phyloP scores from a whole-genome alignment of 306 rosid genomes.

The Styphnolobium japonicum region DNA sequence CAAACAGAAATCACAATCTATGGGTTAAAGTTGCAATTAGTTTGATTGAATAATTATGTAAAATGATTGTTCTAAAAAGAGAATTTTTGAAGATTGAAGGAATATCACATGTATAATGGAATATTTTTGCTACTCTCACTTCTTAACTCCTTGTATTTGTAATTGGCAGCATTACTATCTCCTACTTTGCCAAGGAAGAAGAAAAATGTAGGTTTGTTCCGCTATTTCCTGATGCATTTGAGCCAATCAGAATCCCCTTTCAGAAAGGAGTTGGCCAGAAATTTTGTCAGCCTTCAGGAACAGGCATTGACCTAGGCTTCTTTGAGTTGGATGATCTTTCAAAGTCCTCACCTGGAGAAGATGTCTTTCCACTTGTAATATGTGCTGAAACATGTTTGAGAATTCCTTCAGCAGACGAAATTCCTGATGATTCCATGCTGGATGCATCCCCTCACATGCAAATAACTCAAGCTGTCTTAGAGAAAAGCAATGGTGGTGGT shows the following conservation, averaged over 20 bases:
- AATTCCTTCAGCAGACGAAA: slow-evolving; percentile 38
- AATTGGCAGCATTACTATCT: slow-evolving; percentile 65
- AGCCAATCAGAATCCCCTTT: slow-evolving; percentile 67
- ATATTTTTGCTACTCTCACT: slow-evolving; percentile 9
- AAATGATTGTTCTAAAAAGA: not conserved
- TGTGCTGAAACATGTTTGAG: slow-evolving; percentile 62
- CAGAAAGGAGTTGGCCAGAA: slow-evolving; percentile 80
- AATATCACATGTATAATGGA: not conserved
- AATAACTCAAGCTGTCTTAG: slow-evolving; percentile 76
- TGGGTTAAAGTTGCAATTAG: slow-evolving; percentile 9
- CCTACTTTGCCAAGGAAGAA: slow-evolving; percentile 91
- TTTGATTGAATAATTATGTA: not conserved
- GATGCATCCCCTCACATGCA: slow-evolving; percentile 61
- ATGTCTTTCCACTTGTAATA: slow-evolving; percentile 75
- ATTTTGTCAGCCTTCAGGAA: slow-evolving; percentile 74
- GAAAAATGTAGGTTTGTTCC: slow-evolving; percentile 71
- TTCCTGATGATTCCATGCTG: slow-evolving; percentile 32
- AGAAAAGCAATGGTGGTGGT: slow-evolving; percentile 46
- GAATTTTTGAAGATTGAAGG: not conserved
- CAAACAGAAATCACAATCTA: not conserved
- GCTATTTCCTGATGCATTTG: slow-evolving; percentile 54
- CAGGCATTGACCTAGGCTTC: slow-evolving; percentile 89
- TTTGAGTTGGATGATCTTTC: slow-evolving; percentile 84
- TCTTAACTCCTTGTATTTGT: slow-evolving; percentile 22
- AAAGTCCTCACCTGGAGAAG: slow-evolving; percentile 76